Evolutionary conservation across 2,329 filamentous ascomycete species (phyloP).

Genomic region (Orbilia quercus): DNA sequence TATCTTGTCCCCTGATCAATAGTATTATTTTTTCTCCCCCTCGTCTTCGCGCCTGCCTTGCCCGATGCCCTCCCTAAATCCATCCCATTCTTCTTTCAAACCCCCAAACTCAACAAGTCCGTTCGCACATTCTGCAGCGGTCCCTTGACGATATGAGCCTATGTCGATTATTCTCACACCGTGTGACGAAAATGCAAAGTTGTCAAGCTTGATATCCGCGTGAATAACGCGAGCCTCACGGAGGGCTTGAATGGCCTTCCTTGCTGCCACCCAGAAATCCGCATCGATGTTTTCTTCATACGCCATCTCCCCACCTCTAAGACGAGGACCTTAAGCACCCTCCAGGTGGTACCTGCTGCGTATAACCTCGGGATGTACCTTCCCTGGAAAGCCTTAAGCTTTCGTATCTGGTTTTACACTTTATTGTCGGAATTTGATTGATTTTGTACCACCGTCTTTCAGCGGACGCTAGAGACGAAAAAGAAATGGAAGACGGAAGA

Average conservation of each 20-base stretch:
- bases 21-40: too few species aligned
- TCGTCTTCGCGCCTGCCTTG: too few species aligned
- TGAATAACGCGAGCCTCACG: slow-evolving; percentile 2
- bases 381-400: neutral
- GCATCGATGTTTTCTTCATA: neutral
- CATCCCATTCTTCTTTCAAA: neutral
- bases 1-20: too few species aligned
- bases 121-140: neutral
- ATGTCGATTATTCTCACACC: slow-evolving; percentile 10
- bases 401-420: slow-evolving; percentile 9
- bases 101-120: slow-evolving; percentile 4
- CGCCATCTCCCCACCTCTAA: slow-evolving; percentile 8
- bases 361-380: slow-evolving; percentile 28
- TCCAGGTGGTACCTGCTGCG: slow-evolving; percentile 8
- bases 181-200: slow-evolving; percentile 1
- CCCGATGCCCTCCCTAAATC: neutral
- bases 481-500: neutral
- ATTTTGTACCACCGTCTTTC: too few species aligned
- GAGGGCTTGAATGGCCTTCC: neutral
- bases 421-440: neutral
- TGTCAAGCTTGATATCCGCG: slow-evolving; percentile 7
- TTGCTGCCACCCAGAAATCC: neutral
- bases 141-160: slow-evolving; percentile 10
- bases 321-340: slow-evolving; percentile 9
- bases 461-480: too few species aligned